Conservation (phyloP, 2,329 filamentous ascomycete genomes). For the Penicillium verrucosum region DNA sequence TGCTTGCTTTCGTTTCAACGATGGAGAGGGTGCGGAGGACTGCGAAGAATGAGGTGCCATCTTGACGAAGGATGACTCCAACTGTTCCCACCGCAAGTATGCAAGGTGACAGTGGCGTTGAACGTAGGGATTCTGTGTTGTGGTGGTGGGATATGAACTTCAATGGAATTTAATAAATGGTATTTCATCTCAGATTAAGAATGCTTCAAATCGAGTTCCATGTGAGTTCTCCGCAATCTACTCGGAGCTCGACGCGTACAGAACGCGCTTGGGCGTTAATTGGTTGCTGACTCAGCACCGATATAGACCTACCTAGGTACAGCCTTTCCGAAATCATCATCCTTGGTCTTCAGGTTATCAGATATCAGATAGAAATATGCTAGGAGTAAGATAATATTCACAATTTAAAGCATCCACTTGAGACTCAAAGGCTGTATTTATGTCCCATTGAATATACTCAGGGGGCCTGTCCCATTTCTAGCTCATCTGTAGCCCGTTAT, state of each 20-base stretch:
- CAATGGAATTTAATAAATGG: neutral
- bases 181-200: neutral
- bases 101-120: neutral
- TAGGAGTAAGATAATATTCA: neutral
- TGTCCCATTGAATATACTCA: neutral
- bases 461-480: neutral
- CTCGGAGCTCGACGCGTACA: conserved; percentile 35
- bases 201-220: neutral
- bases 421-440: neutral
- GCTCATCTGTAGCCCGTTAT: neutral
- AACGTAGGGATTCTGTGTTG: neutral
- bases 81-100: neutral
- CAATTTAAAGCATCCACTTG: neutral
- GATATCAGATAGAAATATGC: neutral
- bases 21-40: conserved; percentile 32
- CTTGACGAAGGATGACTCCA: neutral
- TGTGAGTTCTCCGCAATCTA: conserved; percentile 15
- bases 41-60: conserved; percentile 38
- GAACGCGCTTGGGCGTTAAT: conserved; percentile 29
- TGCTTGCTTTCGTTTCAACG: conserved; percentile 53
- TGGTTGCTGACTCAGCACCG: conserved; percentile 20
- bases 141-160: neutral
- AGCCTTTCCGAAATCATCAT: too few relatives aligned
- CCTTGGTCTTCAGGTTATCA: neutral
- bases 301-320: too few relatives aligned